Evolutionary conservation across 2,329 filamentous ascomycete genomes (phyloP).

Genomic region (Alternaria rosae): DNA sequence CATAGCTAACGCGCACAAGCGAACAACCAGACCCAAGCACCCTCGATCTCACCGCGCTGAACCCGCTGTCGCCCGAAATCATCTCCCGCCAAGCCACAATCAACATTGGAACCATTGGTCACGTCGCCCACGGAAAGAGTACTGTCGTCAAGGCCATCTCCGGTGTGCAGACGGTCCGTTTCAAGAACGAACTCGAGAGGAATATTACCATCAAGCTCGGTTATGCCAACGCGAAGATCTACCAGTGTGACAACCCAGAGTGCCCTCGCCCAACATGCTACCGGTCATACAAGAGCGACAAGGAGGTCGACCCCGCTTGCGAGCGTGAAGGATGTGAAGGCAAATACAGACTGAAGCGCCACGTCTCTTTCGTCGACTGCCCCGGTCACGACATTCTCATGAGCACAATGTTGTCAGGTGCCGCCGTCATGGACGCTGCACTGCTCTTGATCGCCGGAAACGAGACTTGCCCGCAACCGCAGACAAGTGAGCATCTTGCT

Average conservation of each 20-base stretch:
- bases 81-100: slow-evolving; percentile 98
- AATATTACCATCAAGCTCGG: slow-evolving; percentile 99
- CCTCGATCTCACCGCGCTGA: slow-evolving; percentile 81
- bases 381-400: slow-evolving; percentile 99
- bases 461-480: slow-evolving; percentile 96
- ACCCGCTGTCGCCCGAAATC: slow-evolving; percentile 91
- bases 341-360: slow-evolving; percentile 78
- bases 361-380: slow-evolving; percentile 88
- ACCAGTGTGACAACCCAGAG: slow-evolving; percentile 92
- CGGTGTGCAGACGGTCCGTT: slow-evolving; percentile 96
- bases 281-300: slow-evolving; percentile 97
- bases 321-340: slow-evolving; percentile 91
- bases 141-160: slow-evolving; percentile 99
- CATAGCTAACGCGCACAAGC: slow-evolving; percentile 35
- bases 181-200: slow-evolving; percentile 99
- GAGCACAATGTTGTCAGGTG: slow-evolving; percentile 99
- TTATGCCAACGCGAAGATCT: slow-evolving; percentile 99
- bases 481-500: slow-evolving; percentile 97
- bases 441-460: slow-evolving; percentile 96
- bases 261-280: slow-evolving; percentile 96
- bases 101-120: slow-evolving; percentile 98
- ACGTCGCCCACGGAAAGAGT: slow-evolving; percentile 98
- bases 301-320: slow-evolving; percentile 95
- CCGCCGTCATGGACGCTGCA: slow-evolving; percentile 98
- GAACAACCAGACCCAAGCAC: slow-evolving; percentile 93